phyloP scores from a whole-genome alignment of 169 alveolate species.

The Babesia divergens region DNA sequence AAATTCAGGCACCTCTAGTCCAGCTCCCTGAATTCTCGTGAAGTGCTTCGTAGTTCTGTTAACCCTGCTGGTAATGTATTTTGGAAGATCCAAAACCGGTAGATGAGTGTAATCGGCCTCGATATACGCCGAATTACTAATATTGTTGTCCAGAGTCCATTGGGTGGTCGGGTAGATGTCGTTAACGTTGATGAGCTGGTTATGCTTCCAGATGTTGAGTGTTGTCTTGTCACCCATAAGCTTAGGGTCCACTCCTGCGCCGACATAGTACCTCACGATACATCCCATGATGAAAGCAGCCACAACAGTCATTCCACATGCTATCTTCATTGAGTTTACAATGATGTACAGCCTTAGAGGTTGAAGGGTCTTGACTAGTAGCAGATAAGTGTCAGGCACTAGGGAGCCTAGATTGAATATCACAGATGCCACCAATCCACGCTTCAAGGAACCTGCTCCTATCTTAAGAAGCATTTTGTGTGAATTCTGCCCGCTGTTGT shows the following conservation, averaged over 20 bases:
- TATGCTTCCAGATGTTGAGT: neutral
- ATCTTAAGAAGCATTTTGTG: neutral
- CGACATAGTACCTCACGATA: constrained; percentile 10
- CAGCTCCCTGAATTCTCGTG: neutral
- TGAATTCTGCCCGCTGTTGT: neutral
- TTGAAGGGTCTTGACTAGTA: constrained; percentile 19
- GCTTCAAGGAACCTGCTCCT: constrained; percentile 18
- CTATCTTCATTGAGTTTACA: constrained; percentile 27
- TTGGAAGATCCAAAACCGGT: neutral
- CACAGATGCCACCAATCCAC: constrained; percentile 18
- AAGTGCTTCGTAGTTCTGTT: neutral
- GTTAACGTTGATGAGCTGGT: neutral
- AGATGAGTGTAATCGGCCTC: neutral
- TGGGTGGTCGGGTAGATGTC: neutral
- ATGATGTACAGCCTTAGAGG: constrained; percentile 26
- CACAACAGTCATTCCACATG: neutral
- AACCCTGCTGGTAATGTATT: neutral
- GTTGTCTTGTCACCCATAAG: constrained; percentile 10
- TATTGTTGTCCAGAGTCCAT: neutral
- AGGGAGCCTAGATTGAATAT: constrained; percentile 31
- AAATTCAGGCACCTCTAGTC: neutral
- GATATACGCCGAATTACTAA: neutral
- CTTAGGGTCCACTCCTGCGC: constrained; percentile 24
- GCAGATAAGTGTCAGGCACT: constrained; percentile 52
- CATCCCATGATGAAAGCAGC: neutral